These are phyloP conservation scores for Capsella bursapastoris DNA, from an alignment of 345 rosid genomes.

Conservation along the genomic window DNA sequence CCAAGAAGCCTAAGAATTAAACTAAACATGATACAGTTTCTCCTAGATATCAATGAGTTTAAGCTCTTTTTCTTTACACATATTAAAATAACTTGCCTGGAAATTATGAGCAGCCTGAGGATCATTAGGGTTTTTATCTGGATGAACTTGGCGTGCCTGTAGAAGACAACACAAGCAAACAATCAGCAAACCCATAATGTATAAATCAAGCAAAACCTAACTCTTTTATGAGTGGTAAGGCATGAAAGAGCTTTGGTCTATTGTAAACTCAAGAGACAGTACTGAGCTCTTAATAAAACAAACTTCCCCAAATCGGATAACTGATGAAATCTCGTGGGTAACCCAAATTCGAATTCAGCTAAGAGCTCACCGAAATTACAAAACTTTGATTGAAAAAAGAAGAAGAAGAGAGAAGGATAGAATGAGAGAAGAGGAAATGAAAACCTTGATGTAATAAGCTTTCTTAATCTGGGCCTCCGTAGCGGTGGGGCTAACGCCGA, in stretches of 20 bases:
- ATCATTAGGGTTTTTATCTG: slow-evolving; percentile 94
- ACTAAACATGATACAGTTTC: neutral
- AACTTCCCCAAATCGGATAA: neutral
- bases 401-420: neutral
- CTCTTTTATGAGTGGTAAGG: neutral
- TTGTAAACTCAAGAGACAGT: slow-evolving; percentile 14
- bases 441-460: slow-evolving; percentile 95
- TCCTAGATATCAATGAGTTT: slow-evolving; percentile 1
- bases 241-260: slow-evolving; percentile 2
- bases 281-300: neutral
- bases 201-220: slow-evolving; percentile 8
- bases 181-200: slow-evolving; percentile 12
- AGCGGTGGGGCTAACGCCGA: slow-evolving; percentile 90
- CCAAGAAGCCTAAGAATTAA: slow-evolving; percentile 12
- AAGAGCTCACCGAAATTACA: neutral
- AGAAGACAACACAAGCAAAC: slow-evolving; percentile 23
- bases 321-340: neutral
- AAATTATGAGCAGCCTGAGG: slow-evolving; percentile 94
- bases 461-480: slow-evolving; percentile 93
- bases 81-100: slow-evolving; percentile 58
- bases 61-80: neutral
- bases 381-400: neutral
- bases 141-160: slow-evolving; percentile 99
- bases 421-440: slow-evolving; percentile 11
- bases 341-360: slow-evolving; percentile 3